Evolutionary conservation across 495 filamentous ascomycete genomes (phyloP), one percentile per base, ranked within the genome.

Genomic region (Aspergillus bertholletiae): DNA sequence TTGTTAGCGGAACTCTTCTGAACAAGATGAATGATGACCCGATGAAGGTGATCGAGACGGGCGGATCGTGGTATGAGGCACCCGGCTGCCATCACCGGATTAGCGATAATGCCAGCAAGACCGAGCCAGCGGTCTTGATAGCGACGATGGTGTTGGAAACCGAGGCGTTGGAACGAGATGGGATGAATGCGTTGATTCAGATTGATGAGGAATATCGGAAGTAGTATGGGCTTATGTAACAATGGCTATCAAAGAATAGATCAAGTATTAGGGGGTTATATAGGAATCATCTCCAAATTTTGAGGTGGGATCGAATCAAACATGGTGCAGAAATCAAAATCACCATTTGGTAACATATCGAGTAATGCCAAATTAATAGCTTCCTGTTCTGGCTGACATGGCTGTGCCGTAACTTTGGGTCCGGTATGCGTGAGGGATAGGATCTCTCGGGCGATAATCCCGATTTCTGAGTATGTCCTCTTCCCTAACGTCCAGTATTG

Each of bases 21-120:
- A 73, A 72, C 51, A 66, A 71, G 51, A 76, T 77, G 74, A 76
- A 77, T 51, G 50, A 70, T 37, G 63, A 67, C 0, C 51, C 57
- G 21, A 60, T 63, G 24, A 43, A 49, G n/a, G 47, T 66, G 2
- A 55, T 55, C 13, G 27, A 49, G 22, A 34, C 44, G 18, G 73
- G 70, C 0, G 69, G 62, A 26, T 57, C 59, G 22, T 75, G 63
- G 58, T 74, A 69, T 39, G 74, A 77, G 55, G 67, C 62, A 17
- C 74, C 73, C 0, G 73, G 73, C 0, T 77, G 74, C 49, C 71
- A 73, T 40, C 72, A 77, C 58, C 51, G 59, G 35, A 55, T 63
- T 27, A 67, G 64, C 46, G 70, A 67, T 30, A 74, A 75, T 50
- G 55, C 54, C 9, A 66, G 65, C 46, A 41, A 62, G 41, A 69